A percentile compares a stretch with the other conserved stretches of the same genome.
These are phyloP conservation scores for Ceratocystiopsis brevicomis DNA, from an alignment of 2,329 filamentous ascomycete species.

Conservation along the genomic window DNA sequence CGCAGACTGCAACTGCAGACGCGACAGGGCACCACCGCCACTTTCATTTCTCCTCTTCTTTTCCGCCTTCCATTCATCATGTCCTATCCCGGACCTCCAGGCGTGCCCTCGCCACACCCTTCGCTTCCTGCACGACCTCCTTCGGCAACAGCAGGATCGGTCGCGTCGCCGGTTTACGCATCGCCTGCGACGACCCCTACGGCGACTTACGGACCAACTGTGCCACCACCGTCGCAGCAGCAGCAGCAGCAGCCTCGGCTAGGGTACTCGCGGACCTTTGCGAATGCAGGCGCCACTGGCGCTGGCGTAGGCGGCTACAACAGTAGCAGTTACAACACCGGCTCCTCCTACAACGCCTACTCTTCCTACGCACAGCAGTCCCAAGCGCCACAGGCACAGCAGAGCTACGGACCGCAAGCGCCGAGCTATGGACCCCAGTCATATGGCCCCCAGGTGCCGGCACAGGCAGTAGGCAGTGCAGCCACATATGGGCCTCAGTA, in stretches of 20 bases:
- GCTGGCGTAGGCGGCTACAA: slow-evolving; percentile 7
- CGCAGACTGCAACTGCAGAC: neutral
- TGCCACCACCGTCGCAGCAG: slow-evolving; percentile 2
- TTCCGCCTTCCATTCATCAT: slow-evolving; percentile 8
- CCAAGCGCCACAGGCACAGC: no score
- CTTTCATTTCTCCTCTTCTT: neutral
- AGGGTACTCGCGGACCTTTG: slow-evolving; percentile 12
- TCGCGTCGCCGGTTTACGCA: slow-evolving; percentile 1
- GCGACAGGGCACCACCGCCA: no score
- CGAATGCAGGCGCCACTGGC: slow-evolving; percentile 19
- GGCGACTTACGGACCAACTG: slow-evolving; percentile 3
- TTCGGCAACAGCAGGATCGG: slow-evolving; percentile 6
- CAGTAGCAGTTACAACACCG: slow-evolving; percentile 2
- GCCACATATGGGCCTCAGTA: slow-evolving; percentile 12
- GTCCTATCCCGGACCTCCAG: slow-evolving; percentile 11
- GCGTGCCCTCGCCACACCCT: slow-evolving; percentile 10
- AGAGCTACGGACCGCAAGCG: slow-evolving; percentile 13
- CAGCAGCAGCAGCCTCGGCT: slow-evolving; percentile 11
- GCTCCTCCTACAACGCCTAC: slow-evolving; percentile 7
- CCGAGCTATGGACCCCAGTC: neutral
- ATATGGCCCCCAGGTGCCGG: slow-evolving; percentile 1
- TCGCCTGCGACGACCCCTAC: neutral
- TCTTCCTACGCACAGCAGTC: neutral
- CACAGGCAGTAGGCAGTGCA: neutral
- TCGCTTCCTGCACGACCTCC: slow-evolving; percentile 11